Conservation (phyloP, 306 rosid species). For the Casuarina glauca region DNA sequence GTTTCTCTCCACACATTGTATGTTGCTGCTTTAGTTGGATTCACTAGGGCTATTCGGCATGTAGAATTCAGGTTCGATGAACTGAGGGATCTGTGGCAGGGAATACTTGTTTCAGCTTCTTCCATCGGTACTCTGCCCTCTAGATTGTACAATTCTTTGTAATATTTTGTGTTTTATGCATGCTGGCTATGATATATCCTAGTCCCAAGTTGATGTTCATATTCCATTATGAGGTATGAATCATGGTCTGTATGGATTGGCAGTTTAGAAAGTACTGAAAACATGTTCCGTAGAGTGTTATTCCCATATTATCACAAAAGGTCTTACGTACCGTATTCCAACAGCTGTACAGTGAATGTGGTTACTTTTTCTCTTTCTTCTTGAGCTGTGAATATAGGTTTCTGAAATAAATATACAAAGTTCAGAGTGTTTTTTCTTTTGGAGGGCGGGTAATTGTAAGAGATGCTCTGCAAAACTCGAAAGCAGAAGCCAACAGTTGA, state of each 20-base stretch:
- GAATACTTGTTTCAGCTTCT: conserved; percentile 69
- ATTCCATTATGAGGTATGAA: neutral
- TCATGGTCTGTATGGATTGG: neutral
- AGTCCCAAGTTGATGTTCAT: neutral
- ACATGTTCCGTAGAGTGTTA: neutral
- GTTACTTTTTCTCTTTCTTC: too few relatives aligned
- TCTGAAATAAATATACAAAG: neutral
- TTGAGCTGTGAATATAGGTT: neutral
- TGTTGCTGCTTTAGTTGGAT: conserved; percentile 68
- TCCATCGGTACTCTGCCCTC: conserved; percentile 67
- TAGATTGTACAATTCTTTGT: conserved; percentile 21
- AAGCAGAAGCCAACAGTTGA: neutral
- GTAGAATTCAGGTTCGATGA: conserved; percentile 95
- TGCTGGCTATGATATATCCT: neutral
- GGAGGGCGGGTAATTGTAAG: neutral
- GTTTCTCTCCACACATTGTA: conserved; percentile 63
- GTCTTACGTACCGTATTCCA: neutral
- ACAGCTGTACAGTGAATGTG: neutral
- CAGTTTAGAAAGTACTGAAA: neutral
- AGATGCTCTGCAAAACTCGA: neutral
- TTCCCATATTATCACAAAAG: neutral
- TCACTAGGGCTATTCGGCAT: conserved; percentile 76
- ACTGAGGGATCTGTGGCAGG: conserved; percentile 90
- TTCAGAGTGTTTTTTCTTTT: neutral
- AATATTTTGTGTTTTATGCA: conserved; percentile 10